A percentile compares a stretch with the other conserved stretches of the same genome.
phyloP scores from a whole-genome alignment of 2,329 filamentous ascomycete species.

The Sarocladiaceae sp. region DNA sequence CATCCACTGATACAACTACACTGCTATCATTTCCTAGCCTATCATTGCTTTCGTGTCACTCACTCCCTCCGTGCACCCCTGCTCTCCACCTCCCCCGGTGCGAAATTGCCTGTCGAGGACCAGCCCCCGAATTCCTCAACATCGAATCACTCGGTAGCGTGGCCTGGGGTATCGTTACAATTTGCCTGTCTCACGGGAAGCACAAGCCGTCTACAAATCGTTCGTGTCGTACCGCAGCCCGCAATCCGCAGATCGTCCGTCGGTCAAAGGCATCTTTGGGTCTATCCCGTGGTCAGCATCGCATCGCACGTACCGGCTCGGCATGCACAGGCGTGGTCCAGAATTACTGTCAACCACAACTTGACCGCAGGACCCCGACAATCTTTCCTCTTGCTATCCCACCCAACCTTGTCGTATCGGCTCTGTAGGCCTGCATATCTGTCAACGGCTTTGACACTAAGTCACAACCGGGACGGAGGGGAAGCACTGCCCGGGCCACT shows the following conservation, averaged over 20 bases:
- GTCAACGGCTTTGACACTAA: not conserved
- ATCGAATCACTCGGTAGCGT: constrained; percentile 1
- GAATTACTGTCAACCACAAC: constrained; percentile 5
- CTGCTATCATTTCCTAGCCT: constrained; percentile 1
- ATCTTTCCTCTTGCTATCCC: not conserved
- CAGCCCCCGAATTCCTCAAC: constrained; percentile 1
- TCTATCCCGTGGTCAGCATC: not conserved
- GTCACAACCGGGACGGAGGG: not conserved
- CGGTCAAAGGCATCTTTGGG: not conserved
- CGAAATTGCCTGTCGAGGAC: not conserved
- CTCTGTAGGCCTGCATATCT: not conserved
- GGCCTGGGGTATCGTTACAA: constrained; percentile 1
- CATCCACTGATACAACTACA: not conserved
- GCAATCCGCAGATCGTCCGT: not conserved
- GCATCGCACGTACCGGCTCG: constrained; percentile 2
- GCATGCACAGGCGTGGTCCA: constrained; percentile 8
- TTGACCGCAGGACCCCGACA: not conserved
- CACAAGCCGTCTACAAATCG: not conserved
- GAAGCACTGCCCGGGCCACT: not conserved
- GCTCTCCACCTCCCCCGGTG: not conserved
- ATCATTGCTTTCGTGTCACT: constrained; percentile 5
- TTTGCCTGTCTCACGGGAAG: not conserved
- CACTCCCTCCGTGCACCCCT: not conserved
- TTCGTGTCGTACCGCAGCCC: not conserved
- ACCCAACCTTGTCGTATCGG: not conserved